phyloP scores from a whole-genome alignment of 768 basidiomycete species.

The Amanita rimosa region DNA sequence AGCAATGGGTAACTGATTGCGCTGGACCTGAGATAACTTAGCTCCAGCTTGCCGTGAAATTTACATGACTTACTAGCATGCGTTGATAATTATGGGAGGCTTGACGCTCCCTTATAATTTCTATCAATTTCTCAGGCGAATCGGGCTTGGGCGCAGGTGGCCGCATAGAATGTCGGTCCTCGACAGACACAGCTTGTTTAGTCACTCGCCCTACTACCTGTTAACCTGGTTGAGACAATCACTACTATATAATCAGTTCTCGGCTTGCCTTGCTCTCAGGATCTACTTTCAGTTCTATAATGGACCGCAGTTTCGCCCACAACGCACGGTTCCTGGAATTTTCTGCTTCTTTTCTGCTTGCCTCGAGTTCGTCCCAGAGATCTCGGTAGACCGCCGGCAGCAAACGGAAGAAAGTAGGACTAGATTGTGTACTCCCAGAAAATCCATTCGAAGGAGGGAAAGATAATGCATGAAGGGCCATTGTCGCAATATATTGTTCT shows the following conservation, averaged over 20 bases:
- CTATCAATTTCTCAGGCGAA: constrained; percentile 39
- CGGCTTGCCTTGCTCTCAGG: constrained; percentile 26
- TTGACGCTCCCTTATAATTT: constrained; percentile 51
- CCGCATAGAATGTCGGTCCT: constrained; percentile 1
- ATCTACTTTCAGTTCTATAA: constrained; percentile 55
- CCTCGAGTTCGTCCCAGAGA: constrained; percentile 87
- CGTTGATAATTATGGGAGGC: constrained; percentile 62
- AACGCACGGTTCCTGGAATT: constrained; percentile 53
- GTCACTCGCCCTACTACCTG: neutral
- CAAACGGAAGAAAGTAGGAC: constrained; percentile 58
- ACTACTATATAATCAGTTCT: neutral
- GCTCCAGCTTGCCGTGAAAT: neutral
- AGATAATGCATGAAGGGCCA: constrained; percentile 73
- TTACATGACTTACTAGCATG: constrained; percentile 61
- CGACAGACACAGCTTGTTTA: neutral
- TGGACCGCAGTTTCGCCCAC: constrained; percentile 58
- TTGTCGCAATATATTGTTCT: constrained; percentile 79
- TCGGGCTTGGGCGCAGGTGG: constrained; percentile 11
- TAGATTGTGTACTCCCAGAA: constrained; percentile 31
- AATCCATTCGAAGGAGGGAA: constrained; percentile 57
- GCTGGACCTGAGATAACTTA: constrained; percentile 41
- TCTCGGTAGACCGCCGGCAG: constrained; percentile 80
- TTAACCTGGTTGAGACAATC: neutral
- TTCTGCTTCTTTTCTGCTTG: constrained; percentile 43
- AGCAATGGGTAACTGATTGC: constrained; percentile 80